Evolutionary conservation across 2,329 filamentous ascomycete genomes (phyloP), one percentile per base, ranked within the genome.

Genomic region (Sclerotinia glacialis): DNA sequence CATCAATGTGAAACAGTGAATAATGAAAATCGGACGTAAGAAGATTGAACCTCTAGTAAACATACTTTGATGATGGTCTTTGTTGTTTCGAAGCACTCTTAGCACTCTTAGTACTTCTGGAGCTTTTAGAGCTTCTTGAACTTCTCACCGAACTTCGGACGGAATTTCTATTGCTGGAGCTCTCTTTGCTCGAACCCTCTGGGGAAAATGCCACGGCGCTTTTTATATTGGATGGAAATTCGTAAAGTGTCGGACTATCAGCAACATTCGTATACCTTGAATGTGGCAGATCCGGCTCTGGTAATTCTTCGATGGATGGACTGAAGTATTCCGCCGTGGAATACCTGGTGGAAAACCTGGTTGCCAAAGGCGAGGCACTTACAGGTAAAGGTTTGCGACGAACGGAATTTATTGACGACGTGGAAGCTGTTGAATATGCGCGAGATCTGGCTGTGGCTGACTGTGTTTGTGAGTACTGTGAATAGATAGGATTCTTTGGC

Each of bases 161-260:
- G 21, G 62, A 58, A 49, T 50, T 64, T 46, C 42, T 34, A 26
- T 21, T 65, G 26, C 52, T 64, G 8, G 62, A 64, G 47, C 37
- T 46, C 26, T 65, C 54, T 50, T 37, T 37, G 34, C 52, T 64
- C 8, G 61, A 64, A 56, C 40, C 37, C 28, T 65, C 55, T 42
- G 64, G 64, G 37, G 64, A 53, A 34, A 65, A 65, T 37, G 64
- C 31, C 23, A 59, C 31, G 11, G 66, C 21, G 31, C n/a, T 64
- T 18, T 53, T 54, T 49, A 50, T 21, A 47, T 50, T 70, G 5
- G 71, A 68, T 62, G 82, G 82, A 72, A 85, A 86, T 73, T 86
- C 83, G 81, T 88, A 87, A 59, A 88, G 77, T 42, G 84, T 87
- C 68, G 85, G 85, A 74, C 85, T 87, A 75, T 88, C 85, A 5